Conservation (phyloP, 352 stramenopile genomes). For the Plasmopara muralis region DNA sequence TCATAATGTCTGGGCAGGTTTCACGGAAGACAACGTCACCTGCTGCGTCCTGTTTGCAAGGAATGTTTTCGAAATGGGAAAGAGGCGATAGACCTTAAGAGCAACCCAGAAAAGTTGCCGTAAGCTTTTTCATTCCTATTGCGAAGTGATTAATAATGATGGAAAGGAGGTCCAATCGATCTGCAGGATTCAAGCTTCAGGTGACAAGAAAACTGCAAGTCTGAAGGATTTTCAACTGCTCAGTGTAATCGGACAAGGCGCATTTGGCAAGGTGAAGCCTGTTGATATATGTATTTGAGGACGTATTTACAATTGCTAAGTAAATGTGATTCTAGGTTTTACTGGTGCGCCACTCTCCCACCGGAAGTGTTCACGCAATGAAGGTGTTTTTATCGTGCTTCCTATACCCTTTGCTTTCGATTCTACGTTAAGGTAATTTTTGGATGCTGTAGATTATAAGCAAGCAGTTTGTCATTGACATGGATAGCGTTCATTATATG, state of each 20-base stretch:
- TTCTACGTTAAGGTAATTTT: not conserved
- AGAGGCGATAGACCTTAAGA: conserved; percentile 25
- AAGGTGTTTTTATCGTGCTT: conserved; percentile 29
- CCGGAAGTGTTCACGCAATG: conserved; percentile 67
- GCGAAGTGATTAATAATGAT: no score
- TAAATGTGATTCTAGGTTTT: conserved; percentile 37
- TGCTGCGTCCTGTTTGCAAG: conserved; percentile 59
- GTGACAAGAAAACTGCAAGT: conserved; percentile 38
- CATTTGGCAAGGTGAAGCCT: conserved; percentile 48
- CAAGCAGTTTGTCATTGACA: conserved; percentile 75
- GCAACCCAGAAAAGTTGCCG: conserved; percentile 26
- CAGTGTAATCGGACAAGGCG: conserved; percentile 90
- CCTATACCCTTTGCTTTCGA: not conserved
- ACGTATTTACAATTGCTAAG: not conserved
- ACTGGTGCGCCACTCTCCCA: conserved; percentile 57
- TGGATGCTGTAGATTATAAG: conserved; percentile 63
- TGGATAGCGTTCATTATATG: conserved; percentile 75
- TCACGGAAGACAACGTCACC: conserved; percentile 43
- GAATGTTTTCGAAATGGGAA: conserved; percentile 60
- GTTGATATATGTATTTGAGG: not conserved
- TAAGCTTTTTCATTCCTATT: not conserved
- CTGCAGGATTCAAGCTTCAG: conserved; percentile 17
- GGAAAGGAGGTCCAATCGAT: not conserved
- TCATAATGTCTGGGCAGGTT: conserved; percentile 38
- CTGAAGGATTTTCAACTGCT: conserved; percentile 96